Evolutionary conservation across 176 grass and related monocot species (phyloP).

Genomic region (Cocos nucifera): DNA sequence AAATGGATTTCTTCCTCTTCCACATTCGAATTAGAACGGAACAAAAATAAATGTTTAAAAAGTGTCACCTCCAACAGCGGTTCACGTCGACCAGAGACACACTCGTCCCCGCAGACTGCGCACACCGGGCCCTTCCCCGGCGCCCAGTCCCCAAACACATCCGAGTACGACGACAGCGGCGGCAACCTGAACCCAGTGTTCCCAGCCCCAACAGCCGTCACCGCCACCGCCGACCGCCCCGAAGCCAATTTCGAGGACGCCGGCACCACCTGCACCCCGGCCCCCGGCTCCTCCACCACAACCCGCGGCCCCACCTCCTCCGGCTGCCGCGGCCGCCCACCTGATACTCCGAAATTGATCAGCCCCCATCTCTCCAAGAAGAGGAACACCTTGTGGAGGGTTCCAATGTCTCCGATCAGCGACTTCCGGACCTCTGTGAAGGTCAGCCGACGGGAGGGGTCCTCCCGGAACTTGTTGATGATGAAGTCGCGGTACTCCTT

Average conservation of each 20-base stretch:
- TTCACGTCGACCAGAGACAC: conserved; percentile 20
- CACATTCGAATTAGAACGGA: too few relatives aligned
- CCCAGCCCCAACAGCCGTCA: conserved; percentile 12
- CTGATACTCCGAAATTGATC: conserved; percentile 58
- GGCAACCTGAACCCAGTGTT: conserved; percentile 54
- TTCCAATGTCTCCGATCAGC: conserved; percentile 57
- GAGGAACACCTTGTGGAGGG: conserved; percentile 63
- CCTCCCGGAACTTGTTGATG: conserved; percentile 78
- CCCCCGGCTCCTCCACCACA: conserved; percentile 44
- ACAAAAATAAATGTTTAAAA: not conserved
- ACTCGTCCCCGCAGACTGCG: conserved; percentile 35
- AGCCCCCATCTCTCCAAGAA: conserved; percentile 58
- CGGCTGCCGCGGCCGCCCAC: not conserved
- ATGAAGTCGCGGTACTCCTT: conserved; percentile 95
- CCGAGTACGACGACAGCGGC: conserved; percentile 60
- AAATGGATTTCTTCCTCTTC: too few relatives aligned
- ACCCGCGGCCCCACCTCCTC: conserved; percentile 30
- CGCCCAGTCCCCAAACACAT: conserved; percentile 63
- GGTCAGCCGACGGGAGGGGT: conserved; percentile 54
- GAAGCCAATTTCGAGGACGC: conserved; percentile 16
- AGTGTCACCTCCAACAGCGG: conserved; percentile 41
- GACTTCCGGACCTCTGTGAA: conserved; percentile 79
- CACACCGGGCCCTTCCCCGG: conserved; percentile 41
- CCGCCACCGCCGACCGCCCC: conserved; percentile 30
- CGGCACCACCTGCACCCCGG: conserved; percentile 21